These are phyloP conservation scores for Hypoxylon cercidicola DNA, from an alignment of 495 filamentous ascomycete species.

Conservation along the genomic window DNA sequence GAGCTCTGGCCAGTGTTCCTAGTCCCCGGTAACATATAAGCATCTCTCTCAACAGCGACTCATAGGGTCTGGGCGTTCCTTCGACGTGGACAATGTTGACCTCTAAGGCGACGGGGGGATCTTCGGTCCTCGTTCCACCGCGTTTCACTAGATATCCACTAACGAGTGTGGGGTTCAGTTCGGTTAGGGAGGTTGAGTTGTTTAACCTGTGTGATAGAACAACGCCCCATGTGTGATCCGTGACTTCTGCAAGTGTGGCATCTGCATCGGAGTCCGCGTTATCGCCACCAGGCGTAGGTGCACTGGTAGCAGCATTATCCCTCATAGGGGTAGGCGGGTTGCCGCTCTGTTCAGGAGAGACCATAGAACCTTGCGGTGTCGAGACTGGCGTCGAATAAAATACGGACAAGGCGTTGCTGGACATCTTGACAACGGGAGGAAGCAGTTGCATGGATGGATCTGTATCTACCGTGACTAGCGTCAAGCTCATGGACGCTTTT, in stretches of 20 bases:
- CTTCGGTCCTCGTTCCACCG: conserved; percentile 67
- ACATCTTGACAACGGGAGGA: conserved; percentile 59
- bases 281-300: conserved; percentile 67
- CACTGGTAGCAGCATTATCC: conserved; percentile 58
- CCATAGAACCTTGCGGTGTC: conserved; percentile 64
- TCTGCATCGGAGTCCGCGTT: conserved; percentile 73
- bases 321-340: conserved; percentile 60
- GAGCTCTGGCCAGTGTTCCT: conserved; percentile 74
- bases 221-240: conserved; percentile 84
- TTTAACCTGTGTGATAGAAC: conserved; percentile 77
- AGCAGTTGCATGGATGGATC: conserved; percentile 73
- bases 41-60: conserved; percentile 74
- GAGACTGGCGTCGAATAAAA: conserved; percentile 65
- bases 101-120: conserved; percentile 70
- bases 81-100: conserved; percentile 73
- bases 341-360: conserved; percentile 66
- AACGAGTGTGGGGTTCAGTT: conserved; percentile 71
- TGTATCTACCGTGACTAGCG: conserved; percentile 72
- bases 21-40: conserved; percentile 81
- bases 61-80: conserved; percentile 62
- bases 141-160: conserved; percentile 84
- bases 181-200: conserved; percentile 69
- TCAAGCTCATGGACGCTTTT: conserved; percentile 63
- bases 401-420: conserved; percentile 49
- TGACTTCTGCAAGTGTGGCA: conserved; percentile 76